Evolutionary conservation across 2,329 filamentous ascomycete species (phyloP).

Genomic region (Colletotrichum tofieldiae): DNA sequence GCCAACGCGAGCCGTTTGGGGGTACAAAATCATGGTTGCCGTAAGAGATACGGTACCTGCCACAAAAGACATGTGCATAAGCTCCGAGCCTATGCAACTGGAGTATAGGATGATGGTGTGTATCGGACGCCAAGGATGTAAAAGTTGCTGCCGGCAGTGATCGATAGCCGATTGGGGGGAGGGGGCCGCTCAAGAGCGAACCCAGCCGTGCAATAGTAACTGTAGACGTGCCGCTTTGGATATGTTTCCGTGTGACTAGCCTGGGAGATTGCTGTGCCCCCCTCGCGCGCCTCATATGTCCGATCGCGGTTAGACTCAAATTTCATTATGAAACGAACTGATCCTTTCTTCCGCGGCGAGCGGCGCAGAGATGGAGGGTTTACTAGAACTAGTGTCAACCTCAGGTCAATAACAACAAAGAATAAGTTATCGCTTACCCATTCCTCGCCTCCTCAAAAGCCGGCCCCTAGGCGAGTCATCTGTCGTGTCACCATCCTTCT

Average conservation of each 20-base stretch:
- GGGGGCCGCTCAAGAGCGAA: too few relatives aligned
- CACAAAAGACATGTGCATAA: not conserved
- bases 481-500: constrained; percentile 3
- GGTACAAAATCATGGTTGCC: not conserved
- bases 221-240: not conserved
- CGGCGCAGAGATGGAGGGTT: not conserved
- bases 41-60: too few relatives aligned
- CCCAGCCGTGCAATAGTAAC: not conserved
- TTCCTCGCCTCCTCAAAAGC: not conserved
- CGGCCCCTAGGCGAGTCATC: not conserved
- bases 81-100: not conserved
- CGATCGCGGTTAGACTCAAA: not conserved
- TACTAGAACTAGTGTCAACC: not conserved
- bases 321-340: not conserved
- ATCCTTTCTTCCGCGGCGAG: not conserved
- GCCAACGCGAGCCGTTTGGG: not conserved
- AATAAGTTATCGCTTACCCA: not conserved
- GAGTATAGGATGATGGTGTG: too few relatives aligned
- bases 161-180: not conserved
- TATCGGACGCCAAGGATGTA: too few relatives aligned
- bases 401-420: too few relatives aligned
- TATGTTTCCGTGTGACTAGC: not conserved
- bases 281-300: too few relatives aligned
- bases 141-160: not conserved
- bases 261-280: too few relatives aligned